Evolutionary conservation across 2,329 filamentous ascomycete species (phyloP).

Genomic region (Colletotrichum nymphaeae): DNA sequence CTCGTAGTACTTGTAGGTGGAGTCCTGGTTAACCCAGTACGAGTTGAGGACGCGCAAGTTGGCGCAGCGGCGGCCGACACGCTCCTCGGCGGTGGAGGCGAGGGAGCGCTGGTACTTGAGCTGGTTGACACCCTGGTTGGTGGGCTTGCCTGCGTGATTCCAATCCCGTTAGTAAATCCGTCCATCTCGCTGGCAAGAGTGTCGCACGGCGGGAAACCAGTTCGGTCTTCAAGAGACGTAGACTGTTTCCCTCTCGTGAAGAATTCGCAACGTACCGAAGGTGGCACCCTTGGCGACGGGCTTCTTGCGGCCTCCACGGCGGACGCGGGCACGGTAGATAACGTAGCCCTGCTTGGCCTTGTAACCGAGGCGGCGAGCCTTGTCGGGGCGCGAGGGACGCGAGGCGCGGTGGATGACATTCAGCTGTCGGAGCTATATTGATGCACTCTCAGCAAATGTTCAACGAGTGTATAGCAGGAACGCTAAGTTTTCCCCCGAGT

Average conservation of each 20-base stretch:
- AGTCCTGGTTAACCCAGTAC: conserved; percentile 99
- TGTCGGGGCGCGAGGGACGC: conserved; percentile 97
- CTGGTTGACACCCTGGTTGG: conserved; percentile 99
- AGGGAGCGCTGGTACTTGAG: conserved; percentile 99
- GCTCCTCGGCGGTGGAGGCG: conserved; percentile 97
- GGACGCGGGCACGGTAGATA: conserved; percentile 98
- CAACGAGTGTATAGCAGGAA: conserved; percentile 98
- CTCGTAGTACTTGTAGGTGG: conserved; percentile 99
- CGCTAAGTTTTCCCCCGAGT: conserved; percentile 46
- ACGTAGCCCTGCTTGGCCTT: conserved; percentile 99
- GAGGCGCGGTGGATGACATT: conserved; percentile 99
- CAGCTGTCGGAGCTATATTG: conserved; percentile 99
- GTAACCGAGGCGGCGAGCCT: conserved; percentile 99
- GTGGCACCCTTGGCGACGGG: conserved; percentile 98
- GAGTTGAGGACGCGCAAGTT: conserved; percentile 99
- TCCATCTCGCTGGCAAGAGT: neutral
- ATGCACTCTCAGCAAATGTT: conserved; percentile 99
- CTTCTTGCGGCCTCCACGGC: conserved; percentile 98
- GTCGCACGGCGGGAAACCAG: neutral
- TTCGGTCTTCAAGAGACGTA: neutral
- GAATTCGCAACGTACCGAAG: conserved; percentile 77
- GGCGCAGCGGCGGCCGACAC: conserved; percentile 98
- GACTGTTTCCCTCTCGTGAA: neutral
- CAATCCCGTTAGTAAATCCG: conserved; percentile 37
- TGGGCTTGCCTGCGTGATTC: conserved; percentile 86